phyloP scores from a whole-genome alignment of 2,329 filamentous ascomycete species.

The Escovopsis weberi region DNA sequence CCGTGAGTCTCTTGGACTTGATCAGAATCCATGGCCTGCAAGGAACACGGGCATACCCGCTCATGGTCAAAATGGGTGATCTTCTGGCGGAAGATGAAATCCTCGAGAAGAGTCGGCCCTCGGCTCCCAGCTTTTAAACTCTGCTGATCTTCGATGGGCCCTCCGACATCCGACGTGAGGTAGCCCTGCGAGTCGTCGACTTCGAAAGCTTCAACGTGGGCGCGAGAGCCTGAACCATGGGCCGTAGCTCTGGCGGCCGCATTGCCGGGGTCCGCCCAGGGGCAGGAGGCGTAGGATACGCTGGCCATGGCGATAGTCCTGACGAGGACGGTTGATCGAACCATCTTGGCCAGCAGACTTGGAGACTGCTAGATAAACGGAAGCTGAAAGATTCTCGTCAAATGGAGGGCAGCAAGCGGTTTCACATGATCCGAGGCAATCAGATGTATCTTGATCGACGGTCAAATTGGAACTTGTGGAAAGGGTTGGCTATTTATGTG shows the following conservation, averaged over 20 bases:
- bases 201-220: slow-evolving; percentile 21
- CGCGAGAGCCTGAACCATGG: slow-evolving; percentile 13
- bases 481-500: too few relatives aligned
- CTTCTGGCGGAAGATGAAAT: slow-evolving; percentile 60
- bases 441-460: too few relatives aligned
- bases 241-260: slow-evolving; percentile 13
- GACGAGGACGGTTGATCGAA: slow-evolving; percentile 10
- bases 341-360: slow-evolving; percentile 9
- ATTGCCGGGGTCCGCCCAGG: slow-evolving; percentile 16
- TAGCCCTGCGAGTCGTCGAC: slow-evolving; percentile 39
- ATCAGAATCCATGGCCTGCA: too few relatives aligned
- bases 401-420: too few relatives aligned
- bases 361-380: too few relatives aligned
- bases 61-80: slow-evolving; percentile 59
- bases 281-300: slow-evolving; percentile 18
- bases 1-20: slow-evolving; percentile 2
- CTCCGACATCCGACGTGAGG: slow-evolving; percentile 53
- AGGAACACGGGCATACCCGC: slow-evolving; percentile 27
- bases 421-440: too few relatives aligned
- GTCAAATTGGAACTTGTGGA: too few relatives aligned
- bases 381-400: too few relatives aligned
- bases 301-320: slow-evolving; percentile 13
- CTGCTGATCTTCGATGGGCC: slow-evolving; percentile 51
- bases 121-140: slow-evolving; percentile 52
- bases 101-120: slow-evolving; percentile 55